phyloP scores from a whole-genome alignment of 305 asterid genomes.

The Fraxinus dipetala region DNA sequence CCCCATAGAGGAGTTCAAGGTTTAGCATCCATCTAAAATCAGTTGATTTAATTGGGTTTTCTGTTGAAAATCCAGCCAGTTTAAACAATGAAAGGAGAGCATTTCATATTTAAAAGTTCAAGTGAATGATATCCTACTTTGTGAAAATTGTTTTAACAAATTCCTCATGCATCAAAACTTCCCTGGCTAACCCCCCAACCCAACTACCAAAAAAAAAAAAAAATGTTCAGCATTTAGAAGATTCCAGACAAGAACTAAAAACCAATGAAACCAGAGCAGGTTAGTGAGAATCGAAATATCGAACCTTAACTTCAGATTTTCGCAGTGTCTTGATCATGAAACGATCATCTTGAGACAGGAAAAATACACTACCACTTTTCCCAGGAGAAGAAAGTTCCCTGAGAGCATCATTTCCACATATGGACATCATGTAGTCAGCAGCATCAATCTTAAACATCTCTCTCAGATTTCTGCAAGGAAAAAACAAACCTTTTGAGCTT shows the following conservation, averaged over 20 bases:
- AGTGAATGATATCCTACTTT: not conserved
- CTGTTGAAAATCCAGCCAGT: not conserved
- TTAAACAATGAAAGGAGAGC: not conserved
- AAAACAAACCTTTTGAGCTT: constrained; percentile 17
- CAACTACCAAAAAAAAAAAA: not conserved
- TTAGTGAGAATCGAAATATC: constrained; percentile 22
- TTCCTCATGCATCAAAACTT: not conserved
- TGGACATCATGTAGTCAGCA: constrained; percentile 98
- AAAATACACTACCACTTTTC: constrained; percentile 97
- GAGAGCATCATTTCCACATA: constrained; percentile 94
- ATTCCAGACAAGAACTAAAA: not conserved
- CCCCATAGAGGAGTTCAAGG: not conserved
- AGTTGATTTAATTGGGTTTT: not conserved
- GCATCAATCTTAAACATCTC: constrained; percentile 97
- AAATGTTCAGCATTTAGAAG: not conserved
- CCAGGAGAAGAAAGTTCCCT: constrained; percentile 99
- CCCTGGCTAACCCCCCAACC: not conserved
- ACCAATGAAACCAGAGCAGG: constrained; percentile 18
- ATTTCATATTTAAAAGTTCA: not conserved
- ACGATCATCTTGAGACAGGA: constrained; percentile 94
- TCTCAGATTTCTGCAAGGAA: constrained; percentile 68
- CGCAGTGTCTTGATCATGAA: constrained; percentile 97
- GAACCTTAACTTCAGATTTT: constrained; percentile 95
- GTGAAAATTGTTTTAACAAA: not conserved
- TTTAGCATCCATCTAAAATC: not conserved